These are phyloP conservation scores for Macrophomina pseudophaseolina DNA, from an alignment of 2,329 filamentous ascomycete species.

Conservation along the genomic window DNA sequence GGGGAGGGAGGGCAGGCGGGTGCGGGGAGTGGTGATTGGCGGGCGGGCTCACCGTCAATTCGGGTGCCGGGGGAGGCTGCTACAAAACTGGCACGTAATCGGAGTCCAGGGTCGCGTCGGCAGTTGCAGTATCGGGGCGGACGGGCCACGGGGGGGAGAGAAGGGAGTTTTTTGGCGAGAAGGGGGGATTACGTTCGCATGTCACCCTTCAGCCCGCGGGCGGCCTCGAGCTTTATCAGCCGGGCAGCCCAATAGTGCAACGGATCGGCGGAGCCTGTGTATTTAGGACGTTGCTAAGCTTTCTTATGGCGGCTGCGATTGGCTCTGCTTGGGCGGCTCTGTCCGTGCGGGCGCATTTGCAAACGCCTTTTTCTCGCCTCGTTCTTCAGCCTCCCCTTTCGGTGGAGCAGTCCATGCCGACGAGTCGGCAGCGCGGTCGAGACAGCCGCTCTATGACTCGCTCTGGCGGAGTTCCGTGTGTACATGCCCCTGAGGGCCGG, in stretches of 20 bases:
- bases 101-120: neutral
- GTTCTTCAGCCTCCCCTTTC: slow-evolving; percentile 13
- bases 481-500: slow-evolving; percentile 6
- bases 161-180: neutral
- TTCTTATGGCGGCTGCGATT: neutral
- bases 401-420: no score
- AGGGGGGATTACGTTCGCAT: neutral
- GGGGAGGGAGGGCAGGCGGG: neutral
- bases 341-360: slow-evolving; percentile 6
- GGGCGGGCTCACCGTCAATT: neutral
- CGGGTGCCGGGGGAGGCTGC: neutral
- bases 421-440: neutral
- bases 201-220: neutral
- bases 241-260: neutral
- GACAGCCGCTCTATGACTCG: neutral
- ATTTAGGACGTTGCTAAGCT: slow-evolving; percentile 4
- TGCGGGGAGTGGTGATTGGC: neutral
- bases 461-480: slow-evolving; percentile 3
- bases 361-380: neutral
- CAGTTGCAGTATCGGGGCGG: neutral
- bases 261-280: neutral
- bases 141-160: neutral
- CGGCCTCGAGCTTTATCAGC: slow-evolving; percentile 11
- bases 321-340: neutral
- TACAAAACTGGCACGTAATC: neutral